phyloP scores from a whole-genome alignment of 768 basidiomycete genomes.

The Chiua virens region DNA sequence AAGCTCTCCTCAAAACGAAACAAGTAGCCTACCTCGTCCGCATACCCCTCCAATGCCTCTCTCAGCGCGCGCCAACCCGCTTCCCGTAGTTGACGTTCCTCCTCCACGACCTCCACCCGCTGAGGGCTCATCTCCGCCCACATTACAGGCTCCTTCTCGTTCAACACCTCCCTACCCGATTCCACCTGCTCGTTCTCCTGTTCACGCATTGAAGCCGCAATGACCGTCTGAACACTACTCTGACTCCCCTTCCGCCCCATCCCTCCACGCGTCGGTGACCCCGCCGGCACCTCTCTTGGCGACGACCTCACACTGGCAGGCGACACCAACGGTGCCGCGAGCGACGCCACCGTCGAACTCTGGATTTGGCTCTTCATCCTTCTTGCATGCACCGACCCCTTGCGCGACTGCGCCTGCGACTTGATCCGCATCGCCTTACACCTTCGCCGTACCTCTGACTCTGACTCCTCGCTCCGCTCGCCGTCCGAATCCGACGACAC shows the following conservation, averaged over 20 bases:
- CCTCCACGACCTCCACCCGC: conserved; percentile 35
- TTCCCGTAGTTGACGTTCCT: conserved; percentile 53
- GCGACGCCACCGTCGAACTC: conserved; percentile 66
- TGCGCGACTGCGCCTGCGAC: conserved; percentile 32
- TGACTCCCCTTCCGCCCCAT: conserved; percentile 52
- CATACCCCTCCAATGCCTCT: conserved; percentile 58
- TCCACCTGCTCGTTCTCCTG: conserved; percentile 28
- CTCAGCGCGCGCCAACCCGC: conserved; percentile 57
- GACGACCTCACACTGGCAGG: conserved; percentile 13
- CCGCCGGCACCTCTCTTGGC: background rate
- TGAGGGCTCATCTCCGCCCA: conserved; percentile 29
- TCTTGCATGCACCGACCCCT: conserved; percentile 23
- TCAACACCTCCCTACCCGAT: conserved; percentile 26
- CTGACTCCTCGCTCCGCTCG: conserved; percentile 36
- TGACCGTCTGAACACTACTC: conserved; percentile 73
- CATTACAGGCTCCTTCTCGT: conserved; percentile 25
- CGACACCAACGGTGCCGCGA: no score
- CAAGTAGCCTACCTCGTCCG: conserved; percentile 50
- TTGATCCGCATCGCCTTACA: conserved; percentile 21
- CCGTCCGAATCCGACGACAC: conserved; percentile 66
- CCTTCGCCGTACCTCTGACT: background rate
- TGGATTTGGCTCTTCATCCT: conserved; percentile 47
- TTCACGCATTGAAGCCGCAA: conserved; percentile 49
- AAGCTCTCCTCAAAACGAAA: background rate
- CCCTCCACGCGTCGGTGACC: conserved; percentile 18